A percentile compares a stretch with the other conserved stretches of the same genome.
phyloP scores from a whole-genome alignment of 1,139 yeast genomes.

The Entelexis paramagnoliae region DNA sequence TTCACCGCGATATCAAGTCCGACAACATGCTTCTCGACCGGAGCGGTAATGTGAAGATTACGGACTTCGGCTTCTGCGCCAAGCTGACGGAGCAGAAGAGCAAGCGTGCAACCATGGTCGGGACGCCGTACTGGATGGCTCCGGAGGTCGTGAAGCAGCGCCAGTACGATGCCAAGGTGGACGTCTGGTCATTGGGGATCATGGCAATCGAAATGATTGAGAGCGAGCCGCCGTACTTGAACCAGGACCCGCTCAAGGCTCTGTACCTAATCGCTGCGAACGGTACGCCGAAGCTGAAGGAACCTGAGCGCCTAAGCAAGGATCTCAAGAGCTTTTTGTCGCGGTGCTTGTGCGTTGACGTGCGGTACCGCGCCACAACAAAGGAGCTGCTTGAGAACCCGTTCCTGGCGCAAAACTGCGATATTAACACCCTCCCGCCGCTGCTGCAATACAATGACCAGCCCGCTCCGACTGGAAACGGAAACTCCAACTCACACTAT shows the following conservation, averaged over 20 bases:
- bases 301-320: conserved; percentile 68
- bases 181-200: conserved; percentile 95
- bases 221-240: conserved; percentile 94
- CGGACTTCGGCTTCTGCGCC: conserved; percentile 98
- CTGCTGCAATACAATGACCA: conserved; percentile 39
- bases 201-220: conserved; percentile 99
- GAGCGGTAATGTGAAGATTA: conserved; percentile 81
- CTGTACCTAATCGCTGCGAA: conserved; percentile 86
- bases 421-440: conserved; percentile 54
- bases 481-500: neutral
- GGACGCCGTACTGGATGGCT: conserved; percentile 99
- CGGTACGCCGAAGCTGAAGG: conserved; percentile 90
- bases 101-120: conserved; percentile 96
- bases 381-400: conserved; percentile 76
- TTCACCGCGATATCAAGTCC: conserved; percentile 91
- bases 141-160: conserved; percentile 97
- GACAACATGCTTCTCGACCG: conserved; percentile 86
- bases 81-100: conserved; percentile 84
- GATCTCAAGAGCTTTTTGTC: conserved; percentile 79
- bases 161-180: conserved; percentile 93
- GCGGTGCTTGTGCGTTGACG: conserved; percentile 92
- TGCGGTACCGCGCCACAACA: conserved; percentile 79
- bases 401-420: conserved; percentile 66
- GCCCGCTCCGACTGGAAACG: neutral
- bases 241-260: conserved; percentile 89